phyloP scores from a whole-genome alignment of 768 basidiomycete species.

The Leccinum truebloodii region DNA sequence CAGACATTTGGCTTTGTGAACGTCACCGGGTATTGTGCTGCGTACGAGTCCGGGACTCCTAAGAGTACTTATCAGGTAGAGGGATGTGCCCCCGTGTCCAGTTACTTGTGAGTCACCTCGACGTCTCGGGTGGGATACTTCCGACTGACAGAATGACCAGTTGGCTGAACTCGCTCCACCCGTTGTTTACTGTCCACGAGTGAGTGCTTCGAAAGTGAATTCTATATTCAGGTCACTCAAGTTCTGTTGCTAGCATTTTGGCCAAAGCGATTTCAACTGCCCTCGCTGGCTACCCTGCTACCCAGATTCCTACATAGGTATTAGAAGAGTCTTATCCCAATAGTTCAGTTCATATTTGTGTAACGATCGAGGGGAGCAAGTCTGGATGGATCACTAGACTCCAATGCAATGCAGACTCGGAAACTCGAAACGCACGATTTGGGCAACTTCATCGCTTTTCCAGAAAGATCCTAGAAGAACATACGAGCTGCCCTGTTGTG shows the following conservation, averaged over 20 bases:
- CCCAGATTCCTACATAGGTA: constrained; percentile 13
- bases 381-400: no score
- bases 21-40: constrained; percentile 56
- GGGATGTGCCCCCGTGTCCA: constrained; percentile 62
- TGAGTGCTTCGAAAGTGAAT: constrained; percentile 31
- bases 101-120: constrained; percentile 54
- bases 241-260: constrained; percentile 39
- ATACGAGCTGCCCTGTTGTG: no score
- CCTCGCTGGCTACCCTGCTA: constrained; percentile 36
- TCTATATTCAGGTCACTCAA: neutral
- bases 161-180: constrained; percentile 64
- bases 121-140: neutral
- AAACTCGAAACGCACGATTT: no score
- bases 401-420: neutral
- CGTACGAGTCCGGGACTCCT: constrained; percentile 59
- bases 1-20: constrained; percentile 58
- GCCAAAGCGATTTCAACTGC: constrained; percentile 52
- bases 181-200: constrained; percentile 64
- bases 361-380: no score
- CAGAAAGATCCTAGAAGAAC: no score
- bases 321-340: neutral
- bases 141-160: constrained; percentile 31
- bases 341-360: neutral
- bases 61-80: constrained; percentile 51
- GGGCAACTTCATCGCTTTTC: no score